Percentiles rank a stretch among this genome's conserved stretches.
Conservation (phyloP, 352 stramenopile genomes). For the Saprolegnia parasitica region DNA sequence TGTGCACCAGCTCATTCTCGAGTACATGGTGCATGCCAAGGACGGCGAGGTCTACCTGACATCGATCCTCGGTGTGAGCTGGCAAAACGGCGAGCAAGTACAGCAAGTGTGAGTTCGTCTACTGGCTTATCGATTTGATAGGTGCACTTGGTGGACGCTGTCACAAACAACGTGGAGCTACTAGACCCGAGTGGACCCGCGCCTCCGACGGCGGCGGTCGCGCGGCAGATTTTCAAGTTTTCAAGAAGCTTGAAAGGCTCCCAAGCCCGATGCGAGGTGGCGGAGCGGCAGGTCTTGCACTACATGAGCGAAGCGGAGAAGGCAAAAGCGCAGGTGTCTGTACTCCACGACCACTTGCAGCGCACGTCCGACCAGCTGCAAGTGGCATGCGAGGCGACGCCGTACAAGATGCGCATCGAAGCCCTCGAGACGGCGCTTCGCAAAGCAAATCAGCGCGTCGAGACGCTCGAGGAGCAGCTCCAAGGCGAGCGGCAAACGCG, state of each 20-base stretch:
- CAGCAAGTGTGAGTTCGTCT: slow-evolving; percentile 3
- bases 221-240: slow-evolving; percentile 14
- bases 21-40: slow-evolving; percentile 29
- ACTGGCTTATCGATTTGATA: background rate
- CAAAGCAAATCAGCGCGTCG: background rate
- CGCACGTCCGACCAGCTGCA: background rate
- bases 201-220: slow-evolving; percentile 2
- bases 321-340: slow-evolving; percentile 9
- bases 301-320: slow-evolving; percentile 10
- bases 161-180: background rate
- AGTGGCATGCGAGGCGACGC: background rate
- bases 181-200: background rate
- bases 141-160: background rate
- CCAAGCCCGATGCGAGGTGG: slow-evolving; percentile 15
- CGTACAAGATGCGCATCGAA: slow-evolving; percentile 3
- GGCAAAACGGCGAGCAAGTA: slow-evolving; percentile 27
- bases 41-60: slow-evolving; percentile 24
- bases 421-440: background rate
- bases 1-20: slow-evolving; percentile 17
- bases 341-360: slow-evolving; percentile 1
- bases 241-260: slow-evolving; percentile 19
- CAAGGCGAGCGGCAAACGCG: background rate
- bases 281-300: slow-evolving; percentile 16
- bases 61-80: slow-evolving; percentile 24
- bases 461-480: background rate